Conservation (phyloP, 2,329 filamentous ascomycete species). For the Apiospora sp. region DNA sequence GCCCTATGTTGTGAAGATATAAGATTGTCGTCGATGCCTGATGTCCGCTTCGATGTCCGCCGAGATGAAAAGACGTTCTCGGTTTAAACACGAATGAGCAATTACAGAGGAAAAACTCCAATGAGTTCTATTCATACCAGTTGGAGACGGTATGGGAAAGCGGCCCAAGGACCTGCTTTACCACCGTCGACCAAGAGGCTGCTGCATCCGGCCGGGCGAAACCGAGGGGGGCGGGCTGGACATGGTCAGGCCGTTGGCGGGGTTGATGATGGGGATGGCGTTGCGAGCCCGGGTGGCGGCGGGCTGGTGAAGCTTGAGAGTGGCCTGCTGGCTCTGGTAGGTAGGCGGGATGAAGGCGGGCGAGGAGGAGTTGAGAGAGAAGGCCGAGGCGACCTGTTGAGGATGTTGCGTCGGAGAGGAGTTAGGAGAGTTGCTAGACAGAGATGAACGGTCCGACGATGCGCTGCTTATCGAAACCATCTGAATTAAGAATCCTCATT, state of each 20-base stretch:
- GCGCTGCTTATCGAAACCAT: conserved; percentile 90
- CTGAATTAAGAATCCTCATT: conserved; percentile 54
- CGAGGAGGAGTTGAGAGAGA: conserved; percentile 75
- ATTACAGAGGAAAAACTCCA: conserved; percentile 33
- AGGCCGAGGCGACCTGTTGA: conserved; percentile 77
- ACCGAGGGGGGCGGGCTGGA: conserved; percentile 84
- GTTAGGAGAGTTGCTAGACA: conserved; percentile 93
- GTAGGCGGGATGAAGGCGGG: conserved; percentile 71
- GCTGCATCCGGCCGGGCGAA: conserved; percentile 69
- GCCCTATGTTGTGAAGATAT: conserved; percentile 41
- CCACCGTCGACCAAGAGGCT: conserved; percentile 62
- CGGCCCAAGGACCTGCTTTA: conserved; percentile 52
- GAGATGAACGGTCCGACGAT: conserved; percentile 89
- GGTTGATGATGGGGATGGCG: conserved; percentile 97
- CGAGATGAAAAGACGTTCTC: background rate
- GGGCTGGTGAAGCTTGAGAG: conserved; percentile 88
- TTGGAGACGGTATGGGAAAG: conserved; percentile 46
- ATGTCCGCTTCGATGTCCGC: conserved; percentile 28
- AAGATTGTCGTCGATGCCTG: conserved; percentile 52
- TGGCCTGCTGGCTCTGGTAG: conserved; percentile 71
- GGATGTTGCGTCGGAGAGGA: conserved; percentile 91
- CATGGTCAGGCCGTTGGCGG: conserved; percentile 86
- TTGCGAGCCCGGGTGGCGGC: conserved; percentile 89
- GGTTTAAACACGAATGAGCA: conserved; percentile 44
- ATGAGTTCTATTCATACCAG: conserved; percentile 36